Conservation (phyloP, 352 stramenopile species). For the Phytophthora megakarya region DNA sequence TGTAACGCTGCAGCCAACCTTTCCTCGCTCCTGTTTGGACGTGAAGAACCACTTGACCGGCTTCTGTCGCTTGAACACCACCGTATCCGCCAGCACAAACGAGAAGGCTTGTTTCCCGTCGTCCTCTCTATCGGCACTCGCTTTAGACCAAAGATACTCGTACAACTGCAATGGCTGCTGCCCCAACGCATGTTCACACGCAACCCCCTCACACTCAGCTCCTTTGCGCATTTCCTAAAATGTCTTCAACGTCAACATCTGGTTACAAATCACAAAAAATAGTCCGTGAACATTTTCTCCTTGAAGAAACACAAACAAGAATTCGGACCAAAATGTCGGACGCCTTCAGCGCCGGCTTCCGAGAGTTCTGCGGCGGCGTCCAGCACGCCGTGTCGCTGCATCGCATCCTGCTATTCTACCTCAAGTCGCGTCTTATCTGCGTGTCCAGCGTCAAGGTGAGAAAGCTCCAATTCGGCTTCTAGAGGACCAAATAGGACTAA, state of each 20-base stretch:
- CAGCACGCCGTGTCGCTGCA: conserved; percentile 87
- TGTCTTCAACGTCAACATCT: conserved; percentile 20
- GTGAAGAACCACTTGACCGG: conserved; percentile 76
- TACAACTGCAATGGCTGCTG: conserved; percentile 72
- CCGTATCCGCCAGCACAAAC: conserved; percentile 65
- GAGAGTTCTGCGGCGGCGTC: conserved; percentile 85
- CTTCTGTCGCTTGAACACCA: conserved; percentile 76
- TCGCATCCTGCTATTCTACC: conserved; percentile 86
- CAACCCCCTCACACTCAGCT: conserved; percentile 61
- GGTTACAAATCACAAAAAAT: conserved; percentile 26
- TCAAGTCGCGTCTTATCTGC: conserved; percentile 85
- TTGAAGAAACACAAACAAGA: conserved; percentile 16
- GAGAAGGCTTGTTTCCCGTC: conserved; percentile 40
- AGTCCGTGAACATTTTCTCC: background rate
- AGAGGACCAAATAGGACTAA: background rate
- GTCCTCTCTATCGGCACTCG: conserved; percentile 5
- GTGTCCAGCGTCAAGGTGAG: conserved; percentile 81
- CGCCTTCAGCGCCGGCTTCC: conserved; percentile 67
- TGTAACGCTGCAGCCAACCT: conserved; percentile 43
- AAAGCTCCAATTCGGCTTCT: background rate
- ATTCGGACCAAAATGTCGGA: conserved; percentile 36
- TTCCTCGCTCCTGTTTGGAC: conserved; percentile 71
- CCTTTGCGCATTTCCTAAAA: conserved; percentile 43
- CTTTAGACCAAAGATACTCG: conserved; percentile 60
- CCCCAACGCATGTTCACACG: conserved; percentile 64